These are phyloP conservation scores for Colletotrichum graminicola DNA, from an alignment of 2,329 filamentous ascomycete genomes.

Conservation along the genomic window DNA sequence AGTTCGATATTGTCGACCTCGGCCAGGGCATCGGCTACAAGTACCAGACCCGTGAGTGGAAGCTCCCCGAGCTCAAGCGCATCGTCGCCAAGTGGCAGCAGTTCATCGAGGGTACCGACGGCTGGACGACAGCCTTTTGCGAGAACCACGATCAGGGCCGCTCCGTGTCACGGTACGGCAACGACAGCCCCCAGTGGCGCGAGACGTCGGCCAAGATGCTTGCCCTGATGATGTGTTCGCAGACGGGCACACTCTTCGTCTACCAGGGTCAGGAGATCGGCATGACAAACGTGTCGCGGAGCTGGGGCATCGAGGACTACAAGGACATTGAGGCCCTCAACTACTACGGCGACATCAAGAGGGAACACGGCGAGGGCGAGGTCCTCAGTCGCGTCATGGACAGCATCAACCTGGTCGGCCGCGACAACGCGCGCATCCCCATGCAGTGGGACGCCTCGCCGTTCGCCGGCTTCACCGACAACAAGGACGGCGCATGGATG, in stretches of 20 bases:
- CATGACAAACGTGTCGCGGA: slow-evolving; percentile 63
- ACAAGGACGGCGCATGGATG: slow-evolving; percentile 65
- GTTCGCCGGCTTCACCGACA: slow-evolving; percentile 72
- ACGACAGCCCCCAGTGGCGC: slow-evolving; percentile 58
- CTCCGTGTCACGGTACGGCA: slow-evolving; percentile 65
- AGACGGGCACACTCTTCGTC: slow-evolving; percentile 66
- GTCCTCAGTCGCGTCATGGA: slow-evolving; percentile 60
- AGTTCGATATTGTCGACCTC: slow-evolving; percentile 73
- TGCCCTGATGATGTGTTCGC: slow-evolving; percentile 58
- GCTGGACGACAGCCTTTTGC: slow-evolving; percentile 70
- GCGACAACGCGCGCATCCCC: slow-evolving; percentile 76
- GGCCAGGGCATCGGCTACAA: slow-evolving; percentile 65
- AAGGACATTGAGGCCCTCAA: slow-evolving; percentile 63
- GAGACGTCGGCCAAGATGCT: slow-evolving; percentile 65
- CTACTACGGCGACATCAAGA: slow-evolving; percentile 61
- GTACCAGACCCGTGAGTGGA: slow-evolving; percentile 62
- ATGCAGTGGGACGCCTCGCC: slow-evolving; percentile 72
- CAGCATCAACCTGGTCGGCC: slow-evolving; percentile 69
- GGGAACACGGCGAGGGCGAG: slow-evolving; percentile 58
- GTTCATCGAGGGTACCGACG: slow-evolving; percentile 64
- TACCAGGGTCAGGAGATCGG: slow-evolving; percentile 72
- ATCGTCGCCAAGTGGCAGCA: slow-evolving; percentile 63
- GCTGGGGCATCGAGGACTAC: slow-evolving; percentile 62
- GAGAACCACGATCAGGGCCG: slow-evolving; percentile 73
- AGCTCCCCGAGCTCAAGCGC: slow-evolving; percentile 61